phyloP scores from a whole-genome alignment of 345 rosid genomes.

The Camelina hispida region DNA sequence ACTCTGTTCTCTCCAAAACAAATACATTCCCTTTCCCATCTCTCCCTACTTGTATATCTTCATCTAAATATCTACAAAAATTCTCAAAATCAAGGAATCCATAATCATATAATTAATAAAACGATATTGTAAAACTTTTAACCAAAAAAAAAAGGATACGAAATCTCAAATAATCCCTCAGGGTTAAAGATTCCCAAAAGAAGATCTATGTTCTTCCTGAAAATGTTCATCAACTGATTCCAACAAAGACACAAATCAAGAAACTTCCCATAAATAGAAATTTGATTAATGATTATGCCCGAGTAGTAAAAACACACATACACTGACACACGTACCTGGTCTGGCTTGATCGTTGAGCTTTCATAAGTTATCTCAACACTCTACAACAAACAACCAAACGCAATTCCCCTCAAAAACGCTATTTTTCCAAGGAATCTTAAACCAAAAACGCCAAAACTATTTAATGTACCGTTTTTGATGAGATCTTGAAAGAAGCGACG shows the following conservation, averaged over 20 bases:
- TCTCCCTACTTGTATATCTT: conserved; percentile 71
- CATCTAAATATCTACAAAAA: conserved; percentile 72
- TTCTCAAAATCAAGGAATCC: conserved; percentile 47
- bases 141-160: conserved; percentile 64
- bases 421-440: neutral
- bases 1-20: conserved; percentile 67
- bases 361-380: conserved; percentile 73
- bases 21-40: conserved; percentile 83
- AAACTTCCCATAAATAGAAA: neutral
- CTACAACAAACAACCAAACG: conserved; percentile 46
- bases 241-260: conserved; percentile 12
- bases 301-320: neutral
- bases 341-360: conserved; percentile 74
- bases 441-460: neutral
- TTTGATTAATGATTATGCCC: no score
- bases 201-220: conserved; percentile 69
- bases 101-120: neutral
- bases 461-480: conserved; percentile 64
- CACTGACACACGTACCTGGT: conserved; percentile 54
- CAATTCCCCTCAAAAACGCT: conserved; percentile 3
- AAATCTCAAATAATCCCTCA: conserved; percentile 83
- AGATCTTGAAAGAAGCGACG: conserved; percentile 71
- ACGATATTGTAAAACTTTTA: no score
- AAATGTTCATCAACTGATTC: conserved; percentile 76
- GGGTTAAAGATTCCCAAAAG: conserved; percentile 78